Evolutionary conservation across 306 rosid genomes (phyloP), one percentile per base, ranked within the genome.

Genomic region (Prunus mume): DNA sequence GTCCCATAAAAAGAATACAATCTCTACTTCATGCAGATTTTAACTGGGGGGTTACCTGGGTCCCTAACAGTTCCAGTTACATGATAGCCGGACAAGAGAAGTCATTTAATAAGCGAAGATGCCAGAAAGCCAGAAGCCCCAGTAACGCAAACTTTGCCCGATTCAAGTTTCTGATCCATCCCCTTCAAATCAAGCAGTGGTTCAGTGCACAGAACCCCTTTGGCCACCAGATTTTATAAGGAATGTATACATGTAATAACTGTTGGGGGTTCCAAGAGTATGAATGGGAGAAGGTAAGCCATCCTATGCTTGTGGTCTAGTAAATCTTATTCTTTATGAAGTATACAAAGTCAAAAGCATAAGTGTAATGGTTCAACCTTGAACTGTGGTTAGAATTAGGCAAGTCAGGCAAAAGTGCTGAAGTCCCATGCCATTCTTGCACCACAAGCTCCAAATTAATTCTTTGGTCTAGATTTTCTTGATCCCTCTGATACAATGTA

Each of bases 201-300:
- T 6, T 24, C 12, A 30, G 49, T 30, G 30, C 68, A 58, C 56
- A 9, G 43, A 22, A 12, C 24, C 9, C 20, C 60, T 27, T 11
- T 12, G n/a, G 58, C 61, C 45, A 3, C 60, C 24, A 15, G 11
- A 2, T 20, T 20, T 18, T 43, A 58, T 43, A n/a, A 1, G n/a
- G 2, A 6, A 17, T 24, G 47, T 10, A 58, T 38, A 43, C 15
- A 45, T 1, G 9, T 1, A 22, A 1, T 6, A 41, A 55, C 27
- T 3, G 18, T 20, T 70, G 27, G 45, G 72, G 58, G 58, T 47
- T 68, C 24, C 57, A 25, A 49, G 17, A 69, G 73, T 55, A 51
- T 27, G 62, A 15, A 51, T 6, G 9, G 28, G 52, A 47, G 69
- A 50, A 46, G 81, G 76, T 77, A 77, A 77, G 69, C 25, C 75